Percentiles rank a stretch among this genome's conserved stretches.
phyloP scores from a whole-genome alignment of 2,329 filamentous ascomycete genomes.

The Sporothrix curviconia region DNA sequence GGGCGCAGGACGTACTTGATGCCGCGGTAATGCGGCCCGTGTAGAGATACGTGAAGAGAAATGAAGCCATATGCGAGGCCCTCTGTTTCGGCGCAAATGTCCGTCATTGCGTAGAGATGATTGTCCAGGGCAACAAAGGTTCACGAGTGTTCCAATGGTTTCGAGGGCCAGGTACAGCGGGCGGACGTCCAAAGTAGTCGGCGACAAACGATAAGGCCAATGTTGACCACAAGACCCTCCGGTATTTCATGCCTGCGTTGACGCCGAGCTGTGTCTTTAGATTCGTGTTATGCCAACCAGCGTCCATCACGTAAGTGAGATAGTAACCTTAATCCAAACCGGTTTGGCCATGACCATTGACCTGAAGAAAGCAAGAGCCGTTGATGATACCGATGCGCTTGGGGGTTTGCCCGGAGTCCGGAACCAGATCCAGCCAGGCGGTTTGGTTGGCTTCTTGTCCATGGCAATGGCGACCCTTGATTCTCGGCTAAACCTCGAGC shows the following conservation, averaged over 20 bases:
- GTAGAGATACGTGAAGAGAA: not conserved
- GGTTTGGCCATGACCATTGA: not conserved
- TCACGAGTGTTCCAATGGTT: not conserved
- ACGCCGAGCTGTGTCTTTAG: not conserved
- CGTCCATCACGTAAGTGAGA: not conserved
- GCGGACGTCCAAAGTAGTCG: not conserved
- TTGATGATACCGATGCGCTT: not conserved
- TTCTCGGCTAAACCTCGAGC: not conserved
- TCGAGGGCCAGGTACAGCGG: not conserved
- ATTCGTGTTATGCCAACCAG: not conserved
- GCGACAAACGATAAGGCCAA: not conserved
- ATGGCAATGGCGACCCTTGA: not conserved
- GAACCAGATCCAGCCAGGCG: not conserved
- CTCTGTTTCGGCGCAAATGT: not conserved
- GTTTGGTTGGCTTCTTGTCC: not conserved
- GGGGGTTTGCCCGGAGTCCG: not conserved
- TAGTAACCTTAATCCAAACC: not conserved
- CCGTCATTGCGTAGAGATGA: not conserved
- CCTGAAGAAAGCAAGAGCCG: not conserved
- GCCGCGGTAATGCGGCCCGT: not conserved
- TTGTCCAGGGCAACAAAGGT: not conserved
- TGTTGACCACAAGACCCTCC: not conserved
- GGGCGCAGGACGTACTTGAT: not conserved
- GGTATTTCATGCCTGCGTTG: not conserved
- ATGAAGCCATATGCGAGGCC: not conserved